phyloP scores from a whole-genome alignment of 2,329 filamentous ascomycete genomes.

The Coleophoma eucalyptorum region DNA sequence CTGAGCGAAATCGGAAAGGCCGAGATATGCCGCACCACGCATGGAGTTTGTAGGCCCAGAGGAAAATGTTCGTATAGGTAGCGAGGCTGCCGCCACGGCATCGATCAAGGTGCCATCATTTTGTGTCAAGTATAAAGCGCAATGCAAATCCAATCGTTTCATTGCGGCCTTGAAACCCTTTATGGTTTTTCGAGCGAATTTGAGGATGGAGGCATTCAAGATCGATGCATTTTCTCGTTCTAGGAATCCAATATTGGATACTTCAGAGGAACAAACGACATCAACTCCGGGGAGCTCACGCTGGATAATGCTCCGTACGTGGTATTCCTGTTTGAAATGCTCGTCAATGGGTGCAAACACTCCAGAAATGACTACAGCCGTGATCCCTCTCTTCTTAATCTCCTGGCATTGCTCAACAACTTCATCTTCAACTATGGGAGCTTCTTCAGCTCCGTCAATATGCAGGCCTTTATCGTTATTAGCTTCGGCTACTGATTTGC shows the following conservation, averaged over 20 bases:
- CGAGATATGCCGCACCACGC: slow-evolving; percentile 56
- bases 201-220: slow-evolving; percentile 57
- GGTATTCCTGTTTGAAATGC: slow-evolving; percentile 44
- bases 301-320: slow-evolving; percentile 40
- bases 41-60: slow-evolving; percentile 61
- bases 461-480: slow-evolving; percentile 4
- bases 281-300: slow-evolving; percentile 40
- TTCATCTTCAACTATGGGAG: slow-evolving; percentile 34
- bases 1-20: slow-evolving; percentile 6
- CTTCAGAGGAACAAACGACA: slow-evolving; percentile 44
- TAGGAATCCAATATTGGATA: slow-evolving; percentile 40
- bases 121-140: slow-evolving; percentile 47
- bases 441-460: slow-evolving; percentile 31
- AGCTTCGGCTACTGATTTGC: background rate
- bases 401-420: slow-evolving; percentile 10
- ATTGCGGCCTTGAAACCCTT: slow-evolving; percentile 49
- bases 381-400: slow-evolving; percentile 26
- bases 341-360: slow-evolving; percentile 55
- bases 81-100: slow-evolving; percentile 44
- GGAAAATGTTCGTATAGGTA: slow-evolving; percentile 58
- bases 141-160: slow-evolving; percentile 40
- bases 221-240: slow-evolving; percentile 62
- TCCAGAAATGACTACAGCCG: slow-evolving; percentile 47
- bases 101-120: slow-evolving; percentile 59
- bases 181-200: slow-evolving; percentile 52